Evolutionary conservation across 1,284 basidiomycete species (phyloP), one percentile per base, ranked within the genome.

Genomic region (Acaromyces ingoldii): DNA sequence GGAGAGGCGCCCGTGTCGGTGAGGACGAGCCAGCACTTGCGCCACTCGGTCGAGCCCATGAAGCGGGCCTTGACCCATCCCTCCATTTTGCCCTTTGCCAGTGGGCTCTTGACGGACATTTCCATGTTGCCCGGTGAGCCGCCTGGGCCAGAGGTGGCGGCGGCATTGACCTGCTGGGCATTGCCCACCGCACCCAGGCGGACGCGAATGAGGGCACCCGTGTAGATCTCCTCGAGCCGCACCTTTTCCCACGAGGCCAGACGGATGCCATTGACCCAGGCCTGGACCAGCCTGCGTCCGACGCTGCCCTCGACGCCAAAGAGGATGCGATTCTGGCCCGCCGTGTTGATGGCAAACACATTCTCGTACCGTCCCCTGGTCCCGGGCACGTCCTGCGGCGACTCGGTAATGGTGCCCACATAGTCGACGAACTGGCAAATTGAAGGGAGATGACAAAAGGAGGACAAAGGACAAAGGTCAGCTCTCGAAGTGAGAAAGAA

Each of bases 41-140:
- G 91, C 93, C 93, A 98, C 65, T 96, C 91, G 1, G 89, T 93
- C 66, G 92, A 89, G 15, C 92, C 92, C 44, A 92, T 89, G 45
- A 96, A 82, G 38, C 95, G 85, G 24, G 92, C 84, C 60, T 88
- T 84, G 34, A 91, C 88, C 88, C 89, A 93, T 2, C 92, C 92
- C 75, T 97, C 92, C 79, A 91, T 83, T 57, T 82, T 83, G 10
- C 89, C 88, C 44, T 83, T 82, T 47, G 50, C 49, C 34, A 74
- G 63, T 7, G 72, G 72, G 7, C 66, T 68, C 49, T 62, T 64
- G 58, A 70, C 57, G 19, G 53, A 29, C 58, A 65, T 53, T 42
- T 66, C 51, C 21, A 53, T 40, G 19, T 34, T 26, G 19, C 48
- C 49, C 13, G 58, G 50, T 6, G 53, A 47, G 30, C 49, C 62